Conservation (phyloP, 768 basidiomycete species). For the Lentinula sp. region DNA sequence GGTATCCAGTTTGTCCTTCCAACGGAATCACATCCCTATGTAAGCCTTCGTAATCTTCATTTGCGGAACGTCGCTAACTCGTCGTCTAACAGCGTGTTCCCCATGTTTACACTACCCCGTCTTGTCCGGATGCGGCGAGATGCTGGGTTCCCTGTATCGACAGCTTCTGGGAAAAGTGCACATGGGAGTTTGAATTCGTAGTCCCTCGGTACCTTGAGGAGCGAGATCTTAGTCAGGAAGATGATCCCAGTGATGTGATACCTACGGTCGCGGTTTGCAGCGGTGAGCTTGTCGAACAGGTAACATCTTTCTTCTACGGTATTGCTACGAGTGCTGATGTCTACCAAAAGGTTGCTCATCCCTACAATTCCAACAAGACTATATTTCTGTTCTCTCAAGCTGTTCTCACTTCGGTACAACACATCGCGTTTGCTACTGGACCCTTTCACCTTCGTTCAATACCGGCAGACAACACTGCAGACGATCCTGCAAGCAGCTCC, state of each 20-base stretch:
- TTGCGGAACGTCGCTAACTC: conserved; percentile 3
- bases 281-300: conserved; percentile 93
- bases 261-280: conserved; percentile 90
- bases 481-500: conserved; percentile 55
- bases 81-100: conserved; percentile 67
- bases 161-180: conserved; percentile 91
- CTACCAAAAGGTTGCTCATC: conserved; percentile 73
- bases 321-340: background rate
- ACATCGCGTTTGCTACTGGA: conserved; percentile 92
- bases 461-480: conserved; percentile 50
- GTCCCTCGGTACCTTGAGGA: conserved; percentile 83
- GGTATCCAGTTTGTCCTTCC: conserved; percentile 83
- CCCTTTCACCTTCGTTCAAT: conserved; percentile 81
- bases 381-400: conserved; percentile 91
- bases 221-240: conserved; percentile 39
- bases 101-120: conserved; percentile 86
- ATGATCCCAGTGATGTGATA: conserved; percentile 50
- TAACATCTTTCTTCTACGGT: conserved; percentile 17
- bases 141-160: conserved; percentile 99
- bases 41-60: conserved; percentile 33
- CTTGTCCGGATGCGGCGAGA: conserved; percentile 85
- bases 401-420: conserved; percentile 88
- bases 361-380: conserved; percentile 87
- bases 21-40: conserved; percentile 77
- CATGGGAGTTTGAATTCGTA: conserved; percentile 97